These are phyloP conservation scores for Malassezia furfur DNA, from an alignment of 1,284 basidiomycete species.

Conservation along the genomic window DNA sequence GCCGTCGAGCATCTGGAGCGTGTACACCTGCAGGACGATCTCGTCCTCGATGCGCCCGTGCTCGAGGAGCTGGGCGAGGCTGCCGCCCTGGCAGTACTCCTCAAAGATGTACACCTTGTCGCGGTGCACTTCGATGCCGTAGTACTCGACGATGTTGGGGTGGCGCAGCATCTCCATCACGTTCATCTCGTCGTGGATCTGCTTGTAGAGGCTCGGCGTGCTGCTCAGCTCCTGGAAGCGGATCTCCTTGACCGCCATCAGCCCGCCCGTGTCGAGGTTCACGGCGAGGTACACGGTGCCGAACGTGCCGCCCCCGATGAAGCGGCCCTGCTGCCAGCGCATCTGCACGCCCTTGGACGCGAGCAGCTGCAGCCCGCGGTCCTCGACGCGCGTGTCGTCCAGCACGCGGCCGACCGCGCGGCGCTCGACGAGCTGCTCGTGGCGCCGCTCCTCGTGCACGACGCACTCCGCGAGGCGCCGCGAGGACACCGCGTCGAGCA, in stretches of 20 bases:
- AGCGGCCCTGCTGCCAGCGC: constrained; percentile 95
- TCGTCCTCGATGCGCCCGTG: constrained; percentile 95
- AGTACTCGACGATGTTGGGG: constrained; percentile 97
- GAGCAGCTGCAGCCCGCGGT: constrained; percentile 41
- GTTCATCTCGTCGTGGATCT: constrained; percentile 91
- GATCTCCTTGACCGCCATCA: constrained; percentile 99
- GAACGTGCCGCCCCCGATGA: constrained; percentile 94
- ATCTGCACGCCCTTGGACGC: constrained; percentile 82
- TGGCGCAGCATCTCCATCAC: constrained; percentile 99
- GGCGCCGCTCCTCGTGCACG: constrained; percentile 35
- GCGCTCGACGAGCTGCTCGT: constrained; percentile 35
- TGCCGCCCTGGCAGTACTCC: constrained; percentile 95
- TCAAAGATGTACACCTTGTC: constrained; percentile 99
- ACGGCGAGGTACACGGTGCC: constrained; percentile 81
- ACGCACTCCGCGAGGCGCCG: constrained; percentile 33
- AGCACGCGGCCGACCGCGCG: constrained; percentile 42
- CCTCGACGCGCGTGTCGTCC: constrained; percentile 44
- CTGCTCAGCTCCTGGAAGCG: constrained; percentile 79
- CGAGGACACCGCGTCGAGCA: constrained; percentile 31
- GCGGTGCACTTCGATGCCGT: constrained; percentile 96
- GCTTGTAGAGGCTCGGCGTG: constrained; percentile 60
- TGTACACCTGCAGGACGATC: constrained; percentile 87
- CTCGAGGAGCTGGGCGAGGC: constrained; percentile 77
- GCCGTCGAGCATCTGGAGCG: constrained; percentile 92
- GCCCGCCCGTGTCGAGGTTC: constrained; percentile 87